These are phyloP conservation scores for Eruca vesicaria DNA, from an alignment of 441 rosid genomes.

Conservation along the genomic window DNA sequence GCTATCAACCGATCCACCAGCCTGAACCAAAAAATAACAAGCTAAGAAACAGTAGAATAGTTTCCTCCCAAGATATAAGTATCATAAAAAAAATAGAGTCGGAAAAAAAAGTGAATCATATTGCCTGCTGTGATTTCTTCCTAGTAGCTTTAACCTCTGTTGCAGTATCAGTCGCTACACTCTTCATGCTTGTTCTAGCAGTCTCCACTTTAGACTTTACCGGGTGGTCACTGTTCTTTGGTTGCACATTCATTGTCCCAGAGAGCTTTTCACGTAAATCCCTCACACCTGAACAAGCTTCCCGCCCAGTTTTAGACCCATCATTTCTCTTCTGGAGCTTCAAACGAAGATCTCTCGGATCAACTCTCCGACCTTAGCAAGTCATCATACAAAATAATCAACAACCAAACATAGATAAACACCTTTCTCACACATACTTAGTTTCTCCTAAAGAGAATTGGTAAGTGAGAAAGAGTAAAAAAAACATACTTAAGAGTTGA, in stretches of 20 bases:
- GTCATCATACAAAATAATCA: conserved; percentile 46
- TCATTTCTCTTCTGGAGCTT: conserved; percentile 80
- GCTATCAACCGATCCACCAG: conserved; percentile 64
- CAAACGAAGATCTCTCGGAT: conserved; percentile 79
- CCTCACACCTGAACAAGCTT: conserved; percentile 51
- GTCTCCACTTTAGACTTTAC: conserved; percentile 55
- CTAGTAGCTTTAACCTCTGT: conserved; percentile 47
- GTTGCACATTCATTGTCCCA: conserved; percentile 67
- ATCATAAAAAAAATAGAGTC: no score
- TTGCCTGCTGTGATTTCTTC: conserved; percentile 75
- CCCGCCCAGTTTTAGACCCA: conserved; percentile 54
- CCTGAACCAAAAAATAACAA: conserved; percentile 50
- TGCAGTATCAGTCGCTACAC: conserved; percentile 56
- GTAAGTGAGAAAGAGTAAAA: background rate
- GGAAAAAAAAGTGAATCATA: conserved; percentile 29
- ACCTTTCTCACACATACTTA: conserved; percentile 27
- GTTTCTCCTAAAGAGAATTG: conserved; percentile 18
- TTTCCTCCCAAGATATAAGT: background rate
- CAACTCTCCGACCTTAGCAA: conserved; percentile 69
- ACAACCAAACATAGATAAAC: conserved; percentile 38
- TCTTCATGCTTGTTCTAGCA: conserved; percentile 60
- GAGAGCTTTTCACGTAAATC: conserved; percentile 94
- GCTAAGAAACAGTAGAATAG: conserved; percentile 28
- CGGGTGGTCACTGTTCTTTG: conserved; percentile 57
- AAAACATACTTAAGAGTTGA: conserved; percentile 64